phyloP scores from a whole-genome alignment of 192 early-diverging fungal genomes.

The Umbelopsis sp. region DNA sequence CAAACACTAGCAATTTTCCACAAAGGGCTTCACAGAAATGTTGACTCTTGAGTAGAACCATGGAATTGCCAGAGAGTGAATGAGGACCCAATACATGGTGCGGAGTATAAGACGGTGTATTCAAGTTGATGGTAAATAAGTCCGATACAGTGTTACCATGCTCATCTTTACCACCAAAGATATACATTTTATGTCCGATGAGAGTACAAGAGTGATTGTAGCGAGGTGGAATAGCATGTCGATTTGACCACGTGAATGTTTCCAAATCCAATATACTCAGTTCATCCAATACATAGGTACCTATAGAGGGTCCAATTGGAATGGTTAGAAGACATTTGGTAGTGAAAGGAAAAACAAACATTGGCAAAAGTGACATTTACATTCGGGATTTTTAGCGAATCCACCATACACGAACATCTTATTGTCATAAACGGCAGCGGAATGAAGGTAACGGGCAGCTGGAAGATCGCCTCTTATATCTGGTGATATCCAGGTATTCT shows the following conservation, averaged over 20 bases:
- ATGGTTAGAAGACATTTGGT: background rate
- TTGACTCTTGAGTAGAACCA: slow-evolving; percentile 57
- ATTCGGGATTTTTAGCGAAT: slow-evolving; percentile 56
- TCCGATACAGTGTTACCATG: slow-evolving; percentile 52
- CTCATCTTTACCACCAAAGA: slow-evolving; percentile 61
- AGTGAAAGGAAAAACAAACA: background rate
- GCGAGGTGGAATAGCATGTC: slow-evolving; percentile 47
- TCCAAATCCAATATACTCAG: slow-evolving; percentile 60
- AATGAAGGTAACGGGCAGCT: slow-evolving; percentile 52
- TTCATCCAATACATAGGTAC: slow-evolving; percentile 54
- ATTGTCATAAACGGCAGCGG: slow-evolving; percentile 59
- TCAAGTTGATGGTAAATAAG: slow-evolving; percentile 55
- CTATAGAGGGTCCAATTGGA: slow-evolving; percentile 16
- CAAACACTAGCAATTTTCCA: slow-evolving; percentile 55
- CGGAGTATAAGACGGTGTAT: slow-evolving; percentile 37
- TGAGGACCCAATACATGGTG: slow-evolving; percentile 36
- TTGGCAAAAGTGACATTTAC: slow-evolving; percentile 37
- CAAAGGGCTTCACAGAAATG: slow-evolving; percentile 62
- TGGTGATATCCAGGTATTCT: slow-evolving; percentile 54
- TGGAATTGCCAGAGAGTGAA: slow-evolving; percentile 34
- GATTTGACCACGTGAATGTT: slow-evolving; percentile 55
- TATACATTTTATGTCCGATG: slow-evolving; percentile 56
- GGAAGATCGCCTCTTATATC: slow-evolving; percentile 52
- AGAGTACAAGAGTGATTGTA: slow-evolving; percentile 59
- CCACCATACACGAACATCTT: slow-evolving; percentile 64